Evolutionary conservation across 768 basidiomycete species (phyloP).

Genomic region (Rhodotorula babjevae): DNA sequence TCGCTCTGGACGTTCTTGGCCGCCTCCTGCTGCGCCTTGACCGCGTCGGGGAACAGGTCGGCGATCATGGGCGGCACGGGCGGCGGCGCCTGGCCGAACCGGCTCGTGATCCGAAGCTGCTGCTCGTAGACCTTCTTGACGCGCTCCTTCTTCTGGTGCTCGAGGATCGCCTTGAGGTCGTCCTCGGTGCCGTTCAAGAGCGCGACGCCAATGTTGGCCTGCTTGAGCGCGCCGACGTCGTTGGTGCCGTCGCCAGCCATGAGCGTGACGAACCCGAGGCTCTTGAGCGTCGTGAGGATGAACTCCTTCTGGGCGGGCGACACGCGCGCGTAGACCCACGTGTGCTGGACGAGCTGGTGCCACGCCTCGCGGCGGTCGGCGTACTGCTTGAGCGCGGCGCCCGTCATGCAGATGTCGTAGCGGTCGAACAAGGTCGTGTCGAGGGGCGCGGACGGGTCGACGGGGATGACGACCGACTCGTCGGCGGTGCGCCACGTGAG

Average conservation of each 20-base stretch:
- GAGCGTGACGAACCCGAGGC: constrained; percentile 81
- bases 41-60: constrained; percentile 81
- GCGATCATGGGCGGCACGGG: constrained; percentile 84
- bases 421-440: constrained; percentile 70
- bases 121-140: constrained; percentile 97
- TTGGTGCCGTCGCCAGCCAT: constrained; percentile 99
- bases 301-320: constrained; percentile 92
- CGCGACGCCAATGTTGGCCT: constrained; percentile 94
- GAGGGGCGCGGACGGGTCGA: constrained; percentile 71
- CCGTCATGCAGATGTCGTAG: constrained; percentile 96
- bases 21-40: constrained; percentile 79
- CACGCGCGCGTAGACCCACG: constrained; percentile 98
- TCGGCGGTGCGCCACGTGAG: constrained; percentile 92
- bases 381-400: constrained; percentile 84
- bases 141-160: constrained; percentile 80
- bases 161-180: constrained; percentile 87
- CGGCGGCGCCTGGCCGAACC: constrained; percentile 90
- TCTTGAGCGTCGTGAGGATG: constrained; percentile 84
- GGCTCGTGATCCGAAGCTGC: constrained; percentile 79
- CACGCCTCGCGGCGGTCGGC: constrained; percentile 61
- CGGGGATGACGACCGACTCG: constrained; percentile 79
- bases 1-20: constrained; percentile 62
- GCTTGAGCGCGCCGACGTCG: constrained; percentile 96
- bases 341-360: constrained; percentile 80
- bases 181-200: constrained; percentile 83